These are phyloP conservation scores for Globisporangium echinulatum DNA, from an alignment of 352 stramenopile species.

Conservation along the genomic window DNA sequence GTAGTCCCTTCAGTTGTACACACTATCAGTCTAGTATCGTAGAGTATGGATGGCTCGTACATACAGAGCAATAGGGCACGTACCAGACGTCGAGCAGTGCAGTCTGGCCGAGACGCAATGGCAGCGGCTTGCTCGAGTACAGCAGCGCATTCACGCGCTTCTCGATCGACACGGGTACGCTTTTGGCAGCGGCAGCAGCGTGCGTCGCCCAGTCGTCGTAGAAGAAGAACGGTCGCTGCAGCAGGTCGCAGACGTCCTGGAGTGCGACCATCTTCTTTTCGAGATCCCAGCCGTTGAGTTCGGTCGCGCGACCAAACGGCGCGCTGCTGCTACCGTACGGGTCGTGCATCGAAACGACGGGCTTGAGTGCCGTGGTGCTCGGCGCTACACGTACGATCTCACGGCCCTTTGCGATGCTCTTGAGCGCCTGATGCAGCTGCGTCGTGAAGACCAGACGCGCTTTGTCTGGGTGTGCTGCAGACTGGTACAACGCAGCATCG, in stretches of 20 bases:
- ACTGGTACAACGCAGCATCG: constrained; percentile 41
- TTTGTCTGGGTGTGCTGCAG: constrained; percentile 40
- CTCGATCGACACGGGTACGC: constrained; percentile 23
- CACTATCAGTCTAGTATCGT: neutral
- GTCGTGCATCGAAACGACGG: constrained; percentile 27
- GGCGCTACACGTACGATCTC: constrained; percentile 32
- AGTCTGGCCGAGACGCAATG: constrained; percentile 55
- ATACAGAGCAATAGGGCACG: constrained; percentile 5
- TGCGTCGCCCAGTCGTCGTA: constrained; percentile 55
- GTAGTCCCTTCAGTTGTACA: constrained; percentile 38
- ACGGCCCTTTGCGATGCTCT: constrained; percentile 53
- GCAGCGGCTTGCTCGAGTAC: constrained; percentile 74
- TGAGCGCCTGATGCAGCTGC: constrained; percentile 66
- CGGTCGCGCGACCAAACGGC: constrained; percentile 23
- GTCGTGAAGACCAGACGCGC: constrained; percentile 64
- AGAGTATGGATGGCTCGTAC: neutral
- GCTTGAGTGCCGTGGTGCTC: constrained; percentile 19
- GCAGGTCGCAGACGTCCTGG: constrained; percentile 46
- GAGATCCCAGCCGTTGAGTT: constrained; percentile 69
- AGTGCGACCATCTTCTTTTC: constrained; percentile 75
- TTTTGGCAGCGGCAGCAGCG: constrained; percentile 17
- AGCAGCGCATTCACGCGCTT: constrained; percentile 45
- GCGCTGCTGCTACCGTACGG: constrained; percentile 15
- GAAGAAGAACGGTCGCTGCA: constrained; percentile 69
- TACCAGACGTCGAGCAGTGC: constrained; percentile 73